phyloP scores from a whole-genome alignment of 371 early-diverging fungal genomes.

The Apophysomyces trapeziformis region DNA sequence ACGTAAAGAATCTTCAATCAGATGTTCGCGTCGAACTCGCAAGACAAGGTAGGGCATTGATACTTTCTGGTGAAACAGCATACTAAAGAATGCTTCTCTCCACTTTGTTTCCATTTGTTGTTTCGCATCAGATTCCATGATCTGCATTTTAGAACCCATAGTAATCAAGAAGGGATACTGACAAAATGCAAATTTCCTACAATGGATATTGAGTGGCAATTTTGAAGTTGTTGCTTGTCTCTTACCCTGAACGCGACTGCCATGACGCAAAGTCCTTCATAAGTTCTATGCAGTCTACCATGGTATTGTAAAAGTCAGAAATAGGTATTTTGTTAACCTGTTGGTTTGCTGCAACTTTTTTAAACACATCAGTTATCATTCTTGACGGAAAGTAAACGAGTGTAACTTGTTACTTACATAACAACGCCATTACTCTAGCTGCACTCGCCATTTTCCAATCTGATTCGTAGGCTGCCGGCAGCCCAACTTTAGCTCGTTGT shows the following conservation, averaged over 20 bases:
- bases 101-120: constrained; percentile 85
- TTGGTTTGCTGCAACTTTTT: constrained; percentile 69
- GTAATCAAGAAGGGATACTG: constrained; percentile 90
- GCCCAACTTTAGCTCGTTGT: constrained; percentile 41
- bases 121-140: constrained; percentile 87
- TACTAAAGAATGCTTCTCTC: constrained; percentile 82
- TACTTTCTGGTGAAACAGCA: constrained; percentile 83
- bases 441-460: constrained; percentile 91
- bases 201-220: not conserved
- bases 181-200: constrained; percentile 78
- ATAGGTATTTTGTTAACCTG: constrained; percentile 63
- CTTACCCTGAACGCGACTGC: constrained; percentile 78
- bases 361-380: too few relatives aligned
- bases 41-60: constrained; percentile 81
- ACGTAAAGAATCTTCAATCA: constrained; percentile 85
- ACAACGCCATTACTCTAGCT: constrained; percentile 84
- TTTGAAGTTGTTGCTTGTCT: constrained; percentile 4
- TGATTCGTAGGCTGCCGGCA: constrained; percentile 61
- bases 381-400: constrained; percentile 17
- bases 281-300: constrained; percentile 82
- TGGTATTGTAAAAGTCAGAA: constrained; percentile 84
- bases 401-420: constrained; percentile 56
- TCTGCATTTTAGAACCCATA: constrained; percentile 84
- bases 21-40: constrained; percentile 79
- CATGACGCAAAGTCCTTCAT: constrained; percentile 83